phyloP scores from a whole-genome alignment of 441 rosid species.

The Francoa sonchifolia region DNA sequence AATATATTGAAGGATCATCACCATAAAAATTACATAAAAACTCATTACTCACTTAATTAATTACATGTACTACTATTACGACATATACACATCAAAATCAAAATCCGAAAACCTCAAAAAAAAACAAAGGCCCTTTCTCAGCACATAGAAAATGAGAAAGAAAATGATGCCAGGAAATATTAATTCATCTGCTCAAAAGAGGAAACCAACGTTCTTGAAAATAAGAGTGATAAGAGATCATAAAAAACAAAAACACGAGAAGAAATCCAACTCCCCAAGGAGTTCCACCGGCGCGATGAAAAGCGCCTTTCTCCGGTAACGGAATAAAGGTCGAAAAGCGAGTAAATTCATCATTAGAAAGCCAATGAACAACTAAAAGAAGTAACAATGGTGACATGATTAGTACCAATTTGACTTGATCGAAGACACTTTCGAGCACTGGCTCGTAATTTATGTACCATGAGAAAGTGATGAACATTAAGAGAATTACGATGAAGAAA shows the following conservation, averaged over 20 bases:
- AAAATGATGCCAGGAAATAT: too few relatives aligned
- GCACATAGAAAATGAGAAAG: too few relatives aligned
- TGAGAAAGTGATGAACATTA: slow-evolving; percentile 31
- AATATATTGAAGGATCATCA: too few relatives aligned
- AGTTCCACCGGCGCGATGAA: slow-evolving; percentile 48
- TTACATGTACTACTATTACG: too few relatives aligned
- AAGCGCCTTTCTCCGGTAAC: slow-evolving; percentile 33
- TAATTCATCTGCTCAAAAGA: slow-evolving; percentile 15
- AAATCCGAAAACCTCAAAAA: neutral
- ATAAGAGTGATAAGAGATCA: slow-evolving; percentile 52
- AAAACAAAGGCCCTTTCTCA: too few relatives aligned
- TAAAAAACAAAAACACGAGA: slow-evolving; percentile 43
- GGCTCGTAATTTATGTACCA: slow-evolving; percentile 59
- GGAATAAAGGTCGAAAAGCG: slow-evolving; percentile 22
- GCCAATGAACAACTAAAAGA: slow-evolving; percentile 35
- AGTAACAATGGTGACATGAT: slow-evolving; percentile 41
- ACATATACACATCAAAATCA: too few relatives aligned
- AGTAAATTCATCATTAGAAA: slow-evolving; percentile 25
- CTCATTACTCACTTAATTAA: too few relatives aligned
- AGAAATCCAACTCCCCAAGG: slow-evolving; percentile 50
- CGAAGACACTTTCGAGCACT: slow-evolving; percentile 32
- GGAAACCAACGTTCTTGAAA: slow-evolving; percentile 58
- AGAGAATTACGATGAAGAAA: slow-evolving; percentile 37
- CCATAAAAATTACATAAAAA: too few relatives aligned
- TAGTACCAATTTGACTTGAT: slow-evolving; percentile 39